Evolutionary conservation across 2,329 filamentous ascomycete species (phyloP), one percentile per base, ranked within the genome.

Genomic region (Epichloe brachyelytri): DNA sequence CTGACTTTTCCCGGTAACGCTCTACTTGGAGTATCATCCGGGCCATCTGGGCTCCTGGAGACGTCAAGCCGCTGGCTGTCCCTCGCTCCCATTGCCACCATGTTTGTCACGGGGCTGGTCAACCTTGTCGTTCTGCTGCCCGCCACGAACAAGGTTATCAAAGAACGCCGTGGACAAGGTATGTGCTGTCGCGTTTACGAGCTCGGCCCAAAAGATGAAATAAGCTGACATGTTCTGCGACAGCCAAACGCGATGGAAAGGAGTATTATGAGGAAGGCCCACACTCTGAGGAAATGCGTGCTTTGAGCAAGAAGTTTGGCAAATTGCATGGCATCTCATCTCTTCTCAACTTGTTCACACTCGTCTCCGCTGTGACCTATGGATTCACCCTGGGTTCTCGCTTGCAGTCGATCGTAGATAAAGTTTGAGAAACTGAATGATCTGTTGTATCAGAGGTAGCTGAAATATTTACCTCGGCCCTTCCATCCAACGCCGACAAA

Each of bases 181-280:
- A 70, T 56, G 76, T 64, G 12, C 20, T 46, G 3, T 19, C 8
- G 17, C 20, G 12, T 19, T 38, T 5, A n/a, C 2, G 7, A 3
- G 12, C 7, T 17, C 5, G 10, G 5, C 37, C 19, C n/a, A 37
- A 22, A 20, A 20, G 20, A 40, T 7, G 12, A 14, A 4, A 17
- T 8, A 40, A 20, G 37, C 54, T 65, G 46, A 65, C 39, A 47
- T 30, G 44, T 10, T 50, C 6, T 34, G 43, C 8, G 49, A 43
- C 54, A 82, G 90, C 91, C 74, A 88, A 85, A 55, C 82, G 84
- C 60, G 91, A 96, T 64, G 88, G 88, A 50, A 96, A 95, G 76
- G 86, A 85, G 64, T 87, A 83, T 67, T 86, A 85, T 61, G 88
- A 95, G 56, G 71, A 79, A 49, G 77, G 82, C 1, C 86, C 88